phyloP scores from a whole-genome alignment of 2,329 filamentous ascomycete species.

The Trichoderma sp. region DNA sequence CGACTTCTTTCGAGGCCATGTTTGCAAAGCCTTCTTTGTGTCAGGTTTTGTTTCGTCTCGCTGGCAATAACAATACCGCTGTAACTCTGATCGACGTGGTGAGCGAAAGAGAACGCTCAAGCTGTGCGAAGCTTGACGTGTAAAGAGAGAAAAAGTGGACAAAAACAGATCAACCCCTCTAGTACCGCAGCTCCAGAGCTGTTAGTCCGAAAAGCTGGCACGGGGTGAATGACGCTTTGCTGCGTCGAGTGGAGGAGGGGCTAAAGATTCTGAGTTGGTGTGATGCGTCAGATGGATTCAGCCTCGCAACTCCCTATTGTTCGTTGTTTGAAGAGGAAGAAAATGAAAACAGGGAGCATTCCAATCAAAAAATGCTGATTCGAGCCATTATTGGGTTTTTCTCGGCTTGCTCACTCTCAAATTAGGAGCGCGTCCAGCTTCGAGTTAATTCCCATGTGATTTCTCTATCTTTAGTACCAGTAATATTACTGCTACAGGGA shows the following conservation, averaged over 20 bases:
- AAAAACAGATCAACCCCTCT: slow-evolving; percentile 13
- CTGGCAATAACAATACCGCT: neutral
- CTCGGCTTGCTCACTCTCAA: neutral
- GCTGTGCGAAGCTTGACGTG: neutral
- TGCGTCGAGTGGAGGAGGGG: slow-evolving; percentile 20
- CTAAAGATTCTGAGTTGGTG: neutral
- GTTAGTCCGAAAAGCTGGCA: slow-evolving; percentile 12
- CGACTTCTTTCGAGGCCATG: slow-evolving; percentile 33
- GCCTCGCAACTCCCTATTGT: neutral
- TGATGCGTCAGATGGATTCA: neutral
- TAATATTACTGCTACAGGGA: neutral
- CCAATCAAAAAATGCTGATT: neutral
- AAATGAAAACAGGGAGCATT: neutral
- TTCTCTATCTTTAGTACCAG: neutral
- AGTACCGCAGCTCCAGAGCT: slow-evolving; percentile 12
- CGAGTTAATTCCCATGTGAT: neutral
- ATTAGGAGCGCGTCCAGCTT: slow-evolving; percentile 4
- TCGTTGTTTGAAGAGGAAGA: neutral
- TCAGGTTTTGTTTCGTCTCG: neutral
- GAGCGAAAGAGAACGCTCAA: neutral
- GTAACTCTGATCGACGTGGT: neutral
- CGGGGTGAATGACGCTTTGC: slow-evolving; percentile 19
- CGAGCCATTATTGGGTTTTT: neutral
- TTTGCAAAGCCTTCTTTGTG: slow-evolving; percentile 6
- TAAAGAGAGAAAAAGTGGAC: slow-evolving; percentile 14